Conservation (phyloP, 2,329 filamentous ascomycete genomes). For the Trichophyton schoenleinii region DNA sequence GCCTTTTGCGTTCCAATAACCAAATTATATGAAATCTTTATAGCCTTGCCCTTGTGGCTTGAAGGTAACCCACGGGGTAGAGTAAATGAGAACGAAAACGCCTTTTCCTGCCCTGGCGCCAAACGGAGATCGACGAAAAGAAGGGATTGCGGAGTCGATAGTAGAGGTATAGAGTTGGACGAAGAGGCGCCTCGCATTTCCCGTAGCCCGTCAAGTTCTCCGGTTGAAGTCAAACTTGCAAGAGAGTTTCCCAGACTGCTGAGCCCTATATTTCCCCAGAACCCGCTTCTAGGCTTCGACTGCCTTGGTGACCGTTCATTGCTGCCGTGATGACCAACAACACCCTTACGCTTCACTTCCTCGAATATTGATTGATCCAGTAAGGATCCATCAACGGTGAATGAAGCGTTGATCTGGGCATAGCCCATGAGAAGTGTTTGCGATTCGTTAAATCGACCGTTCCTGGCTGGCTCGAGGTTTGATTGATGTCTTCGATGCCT, state of each 20-base stretch:
- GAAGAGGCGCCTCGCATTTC: conserved; percentile 85
- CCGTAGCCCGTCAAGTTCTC: conserved; percentile 82
- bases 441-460: conserved; percentile 13
- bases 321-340: conserved; percentile 68
- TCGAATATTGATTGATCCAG: conserved; percentile 85
- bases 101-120: conserved; percentile 74
- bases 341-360: conserved; percentile 87
- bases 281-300: conserved; percentile 52
- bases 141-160: conserved; percentile 93
- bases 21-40: conserved; percentile 85
- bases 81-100: conserved; percentile 75
- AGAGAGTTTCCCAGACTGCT: conserved; percentile 76
- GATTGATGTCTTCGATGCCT: conserved; percentile 36
- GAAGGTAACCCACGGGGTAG: conserved; percentile 83
- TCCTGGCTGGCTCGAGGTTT: conserved; percentile 23
- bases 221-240: conserved; percentile 71
- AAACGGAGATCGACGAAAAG: conserved; percentile 87
- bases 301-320: conserved; percentile 61
- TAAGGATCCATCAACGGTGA: conserved; percentile 80
- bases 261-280: conserved; percentile 79
- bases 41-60: conserved; percentile 77
- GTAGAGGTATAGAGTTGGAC: conserved; percentile 72
- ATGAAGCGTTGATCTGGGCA: conserved; percentile 83
- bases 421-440: conserved; percentile 97
- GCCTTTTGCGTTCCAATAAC: conserved; percentile 84